phyloP scores from a whole-genome alignment of 495 filamentous ascomycete genomes.

The Aspergillus campestris region DNA sequence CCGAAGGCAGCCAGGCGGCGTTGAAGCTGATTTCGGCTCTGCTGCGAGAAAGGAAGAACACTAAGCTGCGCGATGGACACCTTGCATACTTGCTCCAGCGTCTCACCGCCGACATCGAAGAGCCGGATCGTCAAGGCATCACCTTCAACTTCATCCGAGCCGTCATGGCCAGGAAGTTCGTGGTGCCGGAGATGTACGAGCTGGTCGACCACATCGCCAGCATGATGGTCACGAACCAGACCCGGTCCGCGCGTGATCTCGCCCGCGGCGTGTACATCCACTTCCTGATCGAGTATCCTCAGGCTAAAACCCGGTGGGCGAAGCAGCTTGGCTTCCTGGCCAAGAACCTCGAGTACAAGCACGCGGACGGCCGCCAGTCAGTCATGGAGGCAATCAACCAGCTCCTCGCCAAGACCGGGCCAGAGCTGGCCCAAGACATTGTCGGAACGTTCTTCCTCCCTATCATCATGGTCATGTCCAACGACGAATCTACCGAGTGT shows the following conservation, averaged over 20 bases:
- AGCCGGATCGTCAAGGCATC: slow-evolving; percentile 81
- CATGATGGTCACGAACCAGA: slow-evolving; percentile 97
- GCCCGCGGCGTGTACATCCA: slow-evolving; percentile 87
- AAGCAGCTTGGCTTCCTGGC: slow-evolving; percentile 87
- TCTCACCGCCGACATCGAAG: slow-evolving; percentile 81
- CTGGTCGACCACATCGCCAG: slow-evolving; percentile 75
- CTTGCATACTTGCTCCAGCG: slow-evolving; percentile 77
- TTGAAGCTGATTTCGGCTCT: slow-evolving; percentile 81
- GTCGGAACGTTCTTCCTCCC: slow-evolving; percentile 76
- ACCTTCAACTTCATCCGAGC: slow-evolving; percentile 89
- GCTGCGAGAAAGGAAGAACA: slow-evolving; percentile 67
- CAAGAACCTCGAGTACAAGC: slow-evolving; percentile 82
- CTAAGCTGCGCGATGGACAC: slow-evolving; percentile 68
- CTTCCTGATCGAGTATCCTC: slow-evolving; percentile 90
- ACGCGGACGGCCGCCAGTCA: slow-evolving; percentile 78
- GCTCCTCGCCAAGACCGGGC: slow-evolving; percentile 69
- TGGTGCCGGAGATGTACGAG: slow-evolving; percentile 85
- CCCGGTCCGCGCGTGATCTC: slow-evolving; percentile 72
- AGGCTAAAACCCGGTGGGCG: slow-evolving; percentile 73
- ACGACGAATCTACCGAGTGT: slow-evolving; percentile 82
- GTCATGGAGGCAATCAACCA: slow-evolving; percentile 85
- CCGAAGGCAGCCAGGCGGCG: slow-evolving; percentile 74
- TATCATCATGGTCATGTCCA: slow-evolving; percentile 72
- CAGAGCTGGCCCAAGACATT: slow-evolving; percentile 74
- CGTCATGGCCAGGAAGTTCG: slow-evolving; percentile 72